Conservation (phyloP, 805 yeast genomes). For the Saturnispora saitoi region DNA sequence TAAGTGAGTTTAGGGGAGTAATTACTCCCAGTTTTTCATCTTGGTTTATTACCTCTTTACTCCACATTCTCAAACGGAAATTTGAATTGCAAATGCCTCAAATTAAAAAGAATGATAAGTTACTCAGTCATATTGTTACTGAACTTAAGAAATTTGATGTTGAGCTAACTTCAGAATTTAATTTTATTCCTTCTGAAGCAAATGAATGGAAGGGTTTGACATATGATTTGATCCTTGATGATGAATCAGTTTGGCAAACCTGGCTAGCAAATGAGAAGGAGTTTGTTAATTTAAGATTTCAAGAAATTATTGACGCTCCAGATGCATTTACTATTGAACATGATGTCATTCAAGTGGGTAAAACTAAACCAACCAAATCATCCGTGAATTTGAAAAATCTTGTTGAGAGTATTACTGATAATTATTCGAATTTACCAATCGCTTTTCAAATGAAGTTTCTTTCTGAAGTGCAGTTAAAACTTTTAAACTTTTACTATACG, state of each 20-base stretch:
- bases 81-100: slow-evolving; percentile 23
- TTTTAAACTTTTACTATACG: slow-evolving; percentile 45
- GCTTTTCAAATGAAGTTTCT: slow-evolving; percentile 49
- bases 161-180: slow-evolving; percentile 31
- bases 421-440: slow-evolving; percentile 43
- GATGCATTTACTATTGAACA: slow-evolving; percentile 51
- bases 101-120: slow-evolving; percentile 30
- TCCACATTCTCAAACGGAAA: slow-evolving; percentile 40
- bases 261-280: slow-evolving; percentile 50
- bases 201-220: slow-evolving; percentile 24
- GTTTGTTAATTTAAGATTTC: slow-evolving; percentile 43
- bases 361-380: slow-evolving; percentile 54
- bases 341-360: slow-evolving; percentile 38
- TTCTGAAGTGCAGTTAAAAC: slow-evolving; percentile 46
- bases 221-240: slow-evolving; percentile 22
- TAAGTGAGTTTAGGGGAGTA: slow-evolving; percentile 13
- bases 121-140: slow-evolving; percentile 49
- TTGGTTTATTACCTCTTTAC: slow-evolving; percentile 38
- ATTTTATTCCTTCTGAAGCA: slow-evolving; percentile 24
- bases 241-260: slow-evolving; percentile 26
- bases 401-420: slow-evolving; percentile 46
- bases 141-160: slow-evolving; percentile 55
- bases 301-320: slow-evolving; percentile 39
- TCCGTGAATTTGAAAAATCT: slow-evolving; percentile 50
- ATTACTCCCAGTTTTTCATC: slow-evolving; percentile 20